phyloP scores from a whole-genome alignment of 768 basidiomycete species.

The Xerocomellus chrysenteron region DNA sequence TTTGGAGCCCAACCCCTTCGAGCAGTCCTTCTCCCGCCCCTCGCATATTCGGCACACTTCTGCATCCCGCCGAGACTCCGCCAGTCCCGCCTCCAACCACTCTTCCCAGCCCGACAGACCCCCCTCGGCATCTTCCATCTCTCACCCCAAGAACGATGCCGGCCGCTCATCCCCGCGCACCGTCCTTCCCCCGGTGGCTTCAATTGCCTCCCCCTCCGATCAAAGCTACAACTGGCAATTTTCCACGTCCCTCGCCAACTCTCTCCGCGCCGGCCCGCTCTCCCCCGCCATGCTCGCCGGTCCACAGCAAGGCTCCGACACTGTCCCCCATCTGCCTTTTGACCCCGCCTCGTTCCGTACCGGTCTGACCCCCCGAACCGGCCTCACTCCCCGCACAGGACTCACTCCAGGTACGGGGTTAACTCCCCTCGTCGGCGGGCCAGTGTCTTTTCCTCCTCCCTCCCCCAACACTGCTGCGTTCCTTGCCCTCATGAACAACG shows the following conservation, averaged over 20 bases:
- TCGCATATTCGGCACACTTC: conserved; percentile 51
- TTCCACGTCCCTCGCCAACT: conserved; percentile 62
- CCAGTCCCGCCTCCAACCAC: conserved; percentile 35
- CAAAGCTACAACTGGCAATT: conserved; percentile 59
- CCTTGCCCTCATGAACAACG: conserved; percentile 84
- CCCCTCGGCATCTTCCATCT: conserved; percentile 33
- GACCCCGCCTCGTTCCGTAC: conserved; percentile 77
- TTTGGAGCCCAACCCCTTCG: conserved; percentile 91
- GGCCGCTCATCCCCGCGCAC: conserved; percentile 53
- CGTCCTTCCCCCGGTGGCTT: conserved; percentile 77
- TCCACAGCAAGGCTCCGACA: conserved; percentile 55
- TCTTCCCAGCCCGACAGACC: conserved; percentile 35
- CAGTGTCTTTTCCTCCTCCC: conserved; percentile 75
- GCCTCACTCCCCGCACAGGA: conserved; percentile 83
- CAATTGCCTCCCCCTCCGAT: conserved; percentile 62
- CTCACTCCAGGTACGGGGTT: conserved; percentile 75
- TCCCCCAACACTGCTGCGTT: conserved; percentile 91
- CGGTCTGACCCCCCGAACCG: conserved; percentile 83
- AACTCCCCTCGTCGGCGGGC: conserved; percentile 76
- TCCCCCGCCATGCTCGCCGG: conserved; percentile 96
- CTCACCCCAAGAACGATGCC: conserved; percentile 32
- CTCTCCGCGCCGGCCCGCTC: conserved; percentile 88
- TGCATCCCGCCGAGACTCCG: conserved; percentile 33
- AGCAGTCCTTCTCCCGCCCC: conserved; percentile 82
- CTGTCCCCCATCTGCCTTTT: conserved; percentile 46